Percentiles rank a stretch among this genome's conserved stretches.
Conservation (phyloP, 2,329 filamentous ascomycete genomes). For the Samsoniella hepiali region DNA sequence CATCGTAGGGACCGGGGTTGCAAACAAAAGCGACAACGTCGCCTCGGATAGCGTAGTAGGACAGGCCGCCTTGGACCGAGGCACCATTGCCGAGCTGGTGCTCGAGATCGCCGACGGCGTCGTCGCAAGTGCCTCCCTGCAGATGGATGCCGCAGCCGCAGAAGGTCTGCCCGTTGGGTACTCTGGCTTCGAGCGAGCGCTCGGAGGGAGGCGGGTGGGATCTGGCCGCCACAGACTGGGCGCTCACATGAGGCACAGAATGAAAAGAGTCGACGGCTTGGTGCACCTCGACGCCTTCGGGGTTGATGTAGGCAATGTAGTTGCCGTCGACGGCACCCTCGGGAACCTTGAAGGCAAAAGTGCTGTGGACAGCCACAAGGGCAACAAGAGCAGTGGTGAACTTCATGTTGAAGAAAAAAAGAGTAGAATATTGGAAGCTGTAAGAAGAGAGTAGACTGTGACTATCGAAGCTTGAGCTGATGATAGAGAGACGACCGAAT, state of each 20-base stretch:
- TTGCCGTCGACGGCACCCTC: background rate
- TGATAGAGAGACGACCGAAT: too few relatives aligned
- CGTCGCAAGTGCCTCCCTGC: background rate
- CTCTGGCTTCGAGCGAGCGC: background rate
- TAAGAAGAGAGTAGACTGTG: too few relatives aligned
- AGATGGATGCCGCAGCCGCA: background rate
- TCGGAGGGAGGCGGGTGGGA: too few relatives aligned
- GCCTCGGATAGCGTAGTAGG: background rate
- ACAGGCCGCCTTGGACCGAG: background rate
- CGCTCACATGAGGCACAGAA: background rate
- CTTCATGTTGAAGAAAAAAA: background rate
- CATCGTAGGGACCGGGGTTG: background rate
- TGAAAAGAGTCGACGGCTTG: background rate
- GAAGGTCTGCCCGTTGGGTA: background rate
- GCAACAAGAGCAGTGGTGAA: background rate
- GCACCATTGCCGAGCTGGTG: background rate
- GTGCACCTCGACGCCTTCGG: background rate
- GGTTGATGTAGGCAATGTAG: background rate
- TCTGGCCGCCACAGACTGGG: background rate
- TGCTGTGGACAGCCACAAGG: background rate
- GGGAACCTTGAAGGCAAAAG: background rate
- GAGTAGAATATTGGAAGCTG: too few relatives aligned
- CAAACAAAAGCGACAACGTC: background rate
- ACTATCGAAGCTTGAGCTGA: too few relatives aligned
- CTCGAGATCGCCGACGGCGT: background rate